These are phyloP conservation scores for Omphalotus guepiniiformis DNA, from an alignment of 768 basidiomycete genomes.

Conservation along the genomic window DNA sequence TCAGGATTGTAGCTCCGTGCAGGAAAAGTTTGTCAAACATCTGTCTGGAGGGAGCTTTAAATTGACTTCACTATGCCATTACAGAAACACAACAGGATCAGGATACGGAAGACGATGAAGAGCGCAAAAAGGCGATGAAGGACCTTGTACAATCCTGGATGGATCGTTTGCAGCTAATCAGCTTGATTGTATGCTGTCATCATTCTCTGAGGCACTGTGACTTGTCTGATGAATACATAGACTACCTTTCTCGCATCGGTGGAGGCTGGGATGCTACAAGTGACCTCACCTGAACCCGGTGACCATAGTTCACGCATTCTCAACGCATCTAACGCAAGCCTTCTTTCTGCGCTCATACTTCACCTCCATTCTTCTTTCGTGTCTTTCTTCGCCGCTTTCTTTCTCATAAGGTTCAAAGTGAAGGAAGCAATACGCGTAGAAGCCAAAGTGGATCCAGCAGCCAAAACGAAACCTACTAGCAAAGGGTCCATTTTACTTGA, in stretches of 20 bases:
- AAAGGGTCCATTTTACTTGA: constrained; percentile 7
- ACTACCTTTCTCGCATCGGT: constrained; percentile 61
- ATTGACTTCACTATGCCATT: not conserved
- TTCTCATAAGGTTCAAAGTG: constrained; percentile 51
- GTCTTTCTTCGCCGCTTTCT: constrained; percentile 53
- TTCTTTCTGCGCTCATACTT: constrained; percentile 50
- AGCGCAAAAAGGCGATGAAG: constrained; percentile 39
- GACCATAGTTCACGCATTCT: constrained; percentile 17
- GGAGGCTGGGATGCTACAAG: constrained; percentile 48
- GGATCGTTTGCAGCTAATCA: constrained; percentile 58
- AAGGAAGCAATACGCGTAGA: constrained; percentile 49
- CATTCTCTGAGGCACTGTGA: constrained; percentile 1
- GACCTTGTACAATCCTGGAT: constrained; percentile 59
- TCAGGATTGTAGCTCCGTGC: not conserved
- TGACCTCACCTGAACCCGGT: constrained; percentile 29
- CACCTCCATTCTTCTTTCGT: constrained; percentile 41
- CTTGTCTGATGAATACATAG: constrained; percentile 22
- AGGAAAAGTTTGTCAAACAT: not conserved
- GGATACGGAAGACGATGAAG: constrained; percentile 42
- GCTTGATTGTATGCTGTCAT: constrained; percentile 43
- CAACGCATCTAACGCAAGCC: constrained; percentile 38
- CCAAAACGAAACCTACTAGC: not conserved
- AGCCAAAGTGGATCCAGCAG: constrained; percentile 27
- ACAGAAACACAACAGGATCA: constrained; percentile 41
- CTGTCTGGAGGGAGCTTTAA: not conserved